Evolutionary conservation across 1,284 basidiomycete species (phyloP).

Genomic region (Inonotus hispidus): DNA sequence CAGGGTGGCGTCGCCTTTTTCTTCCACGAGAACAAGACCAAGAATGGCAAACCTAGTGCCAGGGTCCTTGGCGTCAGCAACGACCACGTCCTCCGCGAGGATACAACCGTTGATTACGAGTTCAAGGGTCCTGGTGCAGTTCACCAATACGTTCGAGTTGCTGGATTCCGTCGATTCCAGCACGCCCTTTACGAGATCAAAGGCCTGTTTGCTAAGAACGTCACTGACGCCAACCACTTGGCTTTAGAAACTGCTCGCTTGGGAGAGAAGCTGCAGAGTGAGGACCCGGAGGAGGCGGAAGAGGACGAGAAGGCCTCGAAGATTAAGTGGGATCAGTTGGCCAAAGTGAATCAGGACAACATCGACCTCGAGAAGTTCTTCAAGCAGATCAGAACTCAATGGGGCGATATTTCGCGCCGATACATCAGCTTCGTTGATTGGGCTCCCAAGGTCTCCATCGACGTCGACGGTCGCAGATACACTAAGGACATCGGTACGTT

Average conservation of each 20-base stretch:
- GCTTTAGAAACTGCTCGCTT: slow-evolving; percentile 23
- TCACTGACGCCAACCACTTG: slow-evolving; percentile 22
- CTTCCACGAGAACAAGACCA: slow-evolving; percentile 35
- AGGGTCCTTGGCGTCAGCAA: slow-evolving; percentile 35
- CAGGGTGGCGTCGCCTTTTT: slow-evolving; percentile 33
- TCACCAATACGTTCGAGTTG: slow-evolving; percentile 28
- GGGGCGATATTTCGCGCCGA: slow-evolving; percentile 27
- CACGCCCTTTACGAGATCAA: slow-evolving; percentile 30
- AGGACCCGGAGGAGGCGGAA: slow-evolving; percentile 22
- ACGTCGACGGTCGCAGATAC: slow-evolving; percentile 22
- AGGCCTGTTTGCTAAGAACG: slow-evolving; percentile 19
- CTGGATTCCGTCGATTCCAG: slow-evolving; percentile 30
- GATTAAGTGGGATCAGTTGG: slow-evolving; percentile 16
- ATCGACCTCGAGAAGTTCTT: slow-evolving; percentile 24
- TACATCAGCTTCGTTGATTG: slow-evolving; percentile 31
- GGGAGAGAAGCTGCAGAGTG: slow-evolving; percentile 22
- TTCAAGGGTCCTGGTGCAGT: slow-evolving; percentile 27
- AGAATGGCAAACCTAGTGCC: slow-evolving; percentile 28
- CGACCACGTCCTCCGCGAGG: slow-evolving; percentile 33
- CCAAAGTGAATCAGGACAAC: not conserved
- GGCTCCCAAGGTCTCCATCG: slow-evolving; percentile 26
- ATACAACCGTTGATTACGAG: slow-evolving; percentile 31
- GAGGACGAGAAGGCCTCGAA: slow-evolving; percentile 4
- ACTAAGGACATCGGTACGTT: slow-evolving; percentile 31
- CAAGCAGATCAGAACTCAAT: slow-evolving; percentile 25